Evolutionary conservation across 805 yeast genomes (phyloP).

Genomic region (Wickerhamomyces rabaulensis): DNA sequence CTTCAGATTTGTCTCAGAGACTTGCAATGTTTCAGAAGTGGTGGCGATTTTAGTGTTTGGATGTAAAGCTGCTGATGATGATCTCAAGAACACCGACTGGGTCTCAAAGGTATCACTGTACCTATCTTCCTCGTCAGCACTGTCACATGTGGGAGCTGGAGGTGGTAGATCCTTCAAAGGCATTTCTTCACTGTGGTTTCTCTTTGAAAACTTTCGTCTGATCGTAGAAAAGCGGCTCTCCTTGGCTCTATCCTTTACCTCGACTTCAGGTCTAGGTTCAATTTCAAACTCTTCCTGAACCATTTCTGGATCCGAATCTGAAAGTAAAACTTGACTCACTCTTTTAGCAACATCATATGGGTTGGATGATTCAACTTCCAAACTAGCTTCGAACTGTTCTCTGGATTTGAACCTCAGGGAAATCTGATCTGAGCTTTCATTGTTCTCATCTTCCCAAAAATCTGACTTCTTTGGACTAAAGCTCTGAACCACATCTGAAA

Average conservation of each 20-base stretch:
- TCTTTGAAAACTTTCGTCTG: background rate
- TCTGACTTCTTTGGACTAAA: conserved; percentile 15
- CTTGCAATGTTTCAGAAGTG: background rate
- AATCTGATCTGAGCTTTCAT: background rate
- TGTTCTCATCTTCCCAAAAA: background rate
- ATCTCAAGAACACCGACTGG: background rate
- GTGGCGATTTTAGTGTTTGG: background rate
- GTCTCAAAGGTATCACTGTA: background rate
- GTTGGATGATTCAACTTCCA: conserved; percentile 11
- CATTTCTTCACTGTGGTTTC: background rate
- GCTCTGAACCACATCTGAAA: conserved; percentile 9
- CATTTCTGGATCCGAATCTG: background rate
- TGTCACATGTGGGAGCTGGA: background rate
- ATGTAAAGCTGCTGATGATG: background rate
- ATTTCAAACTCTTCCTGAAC: background rate
- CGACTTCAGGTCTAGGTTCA: background rate
- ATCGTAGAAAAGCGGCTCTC: background rate
- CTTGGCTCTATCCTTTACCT: background rate
- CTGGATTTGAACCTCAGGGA: conserved; percentile 5
- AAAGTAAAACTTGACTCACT: background rate
- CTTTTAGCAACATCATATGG: conserved; percentile 19
- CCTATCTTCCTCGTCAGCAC: background rate
- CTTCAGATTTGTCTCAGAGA: background rate
- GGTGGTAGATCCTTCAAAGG: background rate
- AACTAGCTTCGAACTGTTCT: conserved; percentile 1